Evolutionary conservation across 495 filamentous ascomycete genomes (phyloP), one percentile per base, ranked within the genome.

Genomic region (Penicillium paxilli): DNA sequence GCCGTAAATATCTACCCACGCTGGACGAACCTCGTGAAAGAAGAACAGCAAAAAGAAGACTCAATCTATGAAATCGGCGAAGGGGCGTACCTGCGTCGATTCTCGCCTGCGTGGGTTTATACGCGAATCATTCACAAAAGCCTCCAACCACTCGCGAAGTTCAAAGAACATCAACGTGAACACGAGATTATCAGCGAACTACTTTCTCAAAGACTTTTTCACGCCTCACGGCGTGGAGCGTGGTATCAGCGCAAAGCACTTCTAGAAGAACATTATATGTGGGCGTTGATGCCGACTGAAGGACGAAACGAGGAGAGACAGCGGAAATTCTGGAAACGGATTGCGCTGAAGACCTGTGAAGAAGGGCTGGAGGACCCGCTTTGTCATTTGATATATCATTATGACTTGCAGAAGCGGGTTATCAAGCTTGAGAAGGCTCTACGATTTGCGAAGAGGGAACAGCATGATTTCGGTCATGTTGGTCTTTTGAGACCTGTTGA

Each of bases 171-270:
- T 70, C 74, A 77, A 56, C 82, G 86, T 22, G 94, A 98, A 60
- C 85, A 97, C 64, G 73, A 80, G 16, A 68, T 96, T 2, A 72
- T 96, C 1, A 75, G 69, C 1, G 90, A 94, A 58, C 80, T 98
- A 2, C 87, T 98, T 3, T 68, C 67, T 16, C 94, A 98, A 61
- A 83, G 80, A 4, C 80, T 95, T 10, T 96, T 97, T 66, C 93
- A 98, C 65, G 77, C 87, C 33, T 81, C 90, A 12, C 81, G 93
- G 22, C 85, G 93, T 20, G 94, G 94, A 1, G 85, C 85, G 1
- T 98, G 94, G 94, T 98, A 97, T 64, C 92, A 97, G 68, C 89
- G 94, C 14, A 96, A 92, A 72, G 94, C 94, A 1, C 72, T 98
- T 5, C 67, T 98, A 16, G 94, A 98, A 72, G 94, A 98, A 69